These are phyloP conservation scores for Pouteria campechiana DNA, from an alignment of 179 eudicot genomes.

Conservation along the genomic window DNA sequence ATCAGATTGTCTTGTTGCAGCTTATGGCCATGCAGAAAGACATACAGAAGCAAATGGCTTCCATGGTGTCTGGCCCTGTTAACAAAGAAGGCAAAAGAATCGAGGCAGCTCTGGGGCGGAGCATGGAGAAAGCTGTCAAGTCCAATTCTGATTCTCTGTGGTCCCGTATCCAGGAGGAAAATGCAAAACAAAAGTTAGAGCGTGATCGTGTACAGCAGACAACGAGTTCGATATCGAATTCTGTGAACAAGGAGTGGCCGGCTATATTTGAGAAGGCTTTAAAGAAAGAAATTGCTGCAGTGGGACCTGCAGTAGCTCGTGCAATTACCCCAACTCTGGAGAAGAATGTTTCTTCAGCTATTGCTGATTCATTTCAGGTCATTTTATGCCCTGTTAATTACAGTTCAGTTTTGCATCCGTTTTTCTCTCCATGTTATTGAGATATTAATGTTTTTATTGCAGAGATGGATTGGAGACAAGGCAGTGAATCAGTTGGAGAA, in stretches of 20 bases:
- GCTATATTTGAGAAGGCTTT: conserved; percentile 53
- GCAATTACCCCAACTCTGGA: conserved; percentile 56
- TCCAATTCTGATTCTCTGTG: conserved; percentile 79
- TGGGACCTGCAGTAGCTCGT: conserved; percentile 67
- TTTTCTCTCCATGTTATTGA: no score
- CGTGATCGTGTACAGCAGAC: conserved; percentile 65
- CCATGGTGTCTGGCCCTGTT: conserved; percentile 36
- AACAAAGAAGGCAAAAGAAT: conserved; percentile 76
- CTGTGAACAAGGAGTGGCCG: conserved; percentile 58
- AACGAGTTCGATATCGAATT: conserved; percentile 35
- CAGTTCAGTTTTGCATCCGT: no score
- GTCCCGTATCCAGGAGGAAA: conserved; percentile 86
- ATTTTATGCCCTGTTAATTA: no score
- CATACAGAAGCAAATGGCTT: conserved; percentile 58
- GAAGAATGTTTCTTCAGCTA: conserved; percentile 51
- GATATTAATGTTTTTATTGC: no score
- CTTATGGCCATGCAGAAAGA: conserved; percentile 49
- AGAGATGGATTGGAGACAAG: conserved; percentile 92
- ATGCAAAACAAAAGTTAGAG: conserved; percentile 46
- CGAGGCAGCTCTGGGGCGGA: conserved; percentile 64
- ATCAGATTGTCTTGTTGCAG: no score
- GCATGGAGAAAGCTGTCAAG: conserved; percentile 67
- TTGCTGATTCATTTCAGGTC: conserved; percentile 85
- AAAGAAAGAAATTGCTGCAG: conserved; percentile 70
- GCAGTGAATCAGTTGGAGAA: conserved; percentile 75